These are phyloP conservation scores for Solidago caesia DNA, from an alignment of 129 eudicot genomes.

Conservation along the genomic window DNA sequence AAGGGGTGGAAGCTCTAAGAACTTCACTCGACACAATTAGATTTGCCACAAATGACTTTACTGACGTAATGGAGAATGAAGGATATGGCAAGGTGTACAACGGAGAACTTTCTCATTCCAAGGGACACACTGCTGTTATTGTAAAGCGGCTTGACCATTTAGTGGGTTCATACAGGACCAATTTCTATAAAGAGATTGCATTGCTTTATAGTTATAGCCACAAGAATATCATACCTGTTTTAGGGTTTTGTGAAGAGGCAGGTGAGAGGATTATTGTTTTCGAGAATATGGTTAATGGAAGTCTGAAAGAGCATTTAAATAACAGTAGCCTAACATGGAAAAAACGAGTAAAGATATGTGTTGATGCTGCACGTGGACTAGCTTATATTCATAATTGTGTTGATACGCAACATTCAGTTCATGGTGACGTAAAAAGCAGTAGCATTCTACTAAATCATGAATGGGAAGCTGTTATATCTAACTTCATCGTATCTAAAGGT, in stretches of 20 bases:
- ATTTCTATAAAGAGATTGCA: conserved; percentile 19
- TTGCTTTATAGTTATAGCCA: conserved; percentile 24
- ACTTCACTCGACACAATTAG: conserved; percentile 18
- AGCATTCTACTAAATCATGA: conserved; percentile 16
- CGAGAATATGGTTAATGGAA: conserved; percentile 30
- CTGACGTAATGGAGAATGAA: conserved; percentile 10
- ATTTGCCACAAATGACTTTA: conserved; percentile 30
- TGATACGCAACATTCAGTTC: conserved; percentile 13
- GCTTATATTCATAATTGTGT: conserved; percentile 22
- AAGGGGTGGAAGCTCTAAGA: conserved; percentile 30
- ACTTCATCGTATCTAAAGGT: conserved; percentile 33
- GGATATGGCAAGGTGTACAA: conserved; percentile 21
- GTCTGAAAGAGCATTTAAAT: conserved; percentile 23
- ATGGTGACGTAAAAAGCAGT: conserved; percentile 27
- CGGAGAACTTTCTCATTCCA: conserved; percentile 23
- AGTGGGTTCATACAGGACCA: background rate
- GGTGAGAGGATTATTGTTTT: conserved; percentile 26
- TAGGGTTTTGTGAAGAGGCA: conserved; percentile 38
- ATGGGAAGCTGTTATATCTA: conserved; percentile 33
- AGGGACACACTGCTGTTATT: conserved; percentile 18
- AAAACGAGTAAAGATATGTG: conserved; percentile 19
- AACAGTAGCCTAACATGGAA: conserved; percentile 25
- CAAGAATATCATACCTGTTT: conserved; percentile 19
- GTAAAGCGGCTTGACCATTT: conserved; percentile 18
- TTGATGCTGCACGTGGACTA: conserved; percentile 29